phyloP scores from a whole-genome alignment of 768 basidiomycete genomes.

The Termitomyces sp. region DNA sequence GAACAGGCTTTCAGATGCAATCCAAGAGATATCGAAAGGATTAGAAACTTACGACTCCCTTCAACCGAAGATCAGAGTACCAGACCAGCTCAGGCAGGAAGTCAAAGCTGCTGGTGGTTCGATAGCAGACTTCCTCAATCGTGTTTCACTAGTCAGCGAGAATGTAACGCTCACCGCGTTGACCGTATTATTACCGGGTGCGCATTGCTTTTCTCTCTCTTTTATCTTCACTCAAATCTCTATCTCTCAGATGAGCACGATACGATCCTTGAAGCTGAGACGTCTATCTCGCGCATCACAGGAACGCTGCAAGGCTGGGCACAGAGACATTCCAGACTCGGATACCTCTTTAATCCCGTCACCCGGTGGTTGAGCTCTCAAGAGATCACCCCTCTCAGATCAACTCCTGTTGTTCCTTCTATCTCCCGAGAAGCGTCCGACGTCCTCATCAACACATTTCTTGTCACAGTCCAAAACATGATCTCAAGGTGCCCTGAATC shows the following conservation, averaged over 20 bases:
- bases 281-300: slow-evolving; percentile 17
- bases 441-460: slow-evolving; percentile 54
- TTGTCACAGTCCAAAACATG: slow-evolving; percentile 64
- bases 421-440: slow-evolving; percentile 26
- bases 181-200: slow-evolving; percentile 36
- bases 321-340: slow-evolving; percentile 20
- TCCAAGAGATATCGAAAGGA: slow-evolving; percentile 34
- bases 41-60: slow-evolving; percentile 30
- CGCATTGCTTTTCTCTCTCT: slow-evolving; percentile 1
- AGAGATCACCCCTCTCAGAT: slow-evolving; percentile 12
- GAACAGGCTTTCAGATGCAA: slow-evolving; percentile 28
- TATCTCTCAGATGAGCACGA: slow-evolving; percentile 32
- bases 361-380: slow-evolving; percentile 28
- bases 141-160: slow-evolving; percentile 12
- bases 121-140: slow-evolving; percentile 24
- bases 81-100: slow-evolving; percentile 23
- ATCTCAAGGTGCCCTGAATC: slow-evolving; percentile 34
- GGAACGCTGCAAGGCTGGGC: slow-evolving; percentile 23
- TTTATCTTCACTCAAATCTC: neutral
- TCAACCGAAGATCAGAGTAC: slow-evolving; percentile 19
- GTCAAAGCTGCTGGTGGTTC: slow-evolving; percentile 20
- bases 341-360: slow-evolving; percentile 30
- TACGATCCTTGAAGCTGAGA: slow-evolving; percentile 23
- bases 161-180: slow-evolving; percentile 22
- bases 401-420: slow-evolving; percentile 1